A percentile compares a stretch with the other conserved stretches of the same genome.
These are phyloP conservation scores for Penicillium subrubescens DNA, from an alignment of 495 filamentous ascomycete species.

Conservation along the genomic window DNA sequence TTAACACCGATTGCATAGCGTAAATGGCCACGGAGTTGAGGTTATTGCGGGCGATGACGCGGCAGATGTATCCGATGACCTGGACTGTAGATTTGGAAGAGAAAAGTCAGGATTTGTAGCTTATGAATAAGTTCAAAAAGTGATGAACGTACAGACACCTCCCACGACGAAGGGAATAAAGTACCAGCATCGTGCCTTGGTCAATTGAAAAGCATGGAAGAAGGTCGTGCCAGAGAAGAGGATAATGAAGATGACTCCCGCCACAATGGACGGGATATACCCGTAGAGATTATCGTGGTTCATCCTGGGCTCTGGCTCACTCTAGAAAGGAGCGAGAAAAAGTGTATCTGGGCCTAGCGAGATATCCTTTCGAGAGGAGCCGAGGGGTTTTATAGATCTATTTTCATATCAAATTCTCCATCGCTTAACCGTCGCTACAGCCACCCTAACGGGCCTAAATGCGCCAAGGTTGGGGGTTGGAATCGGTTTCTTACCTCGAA, in stretches of 20 bases:
- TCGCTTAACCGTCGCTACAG: background rate
- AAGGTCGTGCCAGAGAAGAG: conserved; percentile 22
- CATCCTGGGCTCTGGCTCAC: conserved; percentile 8
- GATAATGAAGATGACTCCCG: conserved; percentile 26
- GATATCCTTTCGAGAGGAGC: background rate
- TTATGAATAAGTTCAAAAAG: background rate
- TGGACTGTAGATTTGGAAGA: conserved; percentile 46
- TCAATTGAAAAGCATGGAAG: conserved; percentile 23
- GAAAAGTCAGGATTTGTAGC: background rate
- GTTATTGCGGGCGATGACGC: conserved; percentile 39
- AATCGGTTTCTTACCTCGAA: background rate
- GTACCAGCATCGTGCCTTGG: conserved; percentile 30
- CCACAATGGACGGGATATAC: conserved; percentile 26
- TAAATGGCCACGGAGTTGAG: conserved; percentile 33
- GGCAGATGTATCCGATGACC: conserved; percentile 59
- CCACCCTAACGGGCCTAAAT: conserved; percentile 1
- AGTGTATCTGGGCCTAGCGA: background rate
- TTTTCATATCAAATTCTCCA: background rate
- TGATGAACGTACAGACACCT: conserved; percentile 25
- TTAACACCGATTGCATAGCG: conserved; percentile 42
- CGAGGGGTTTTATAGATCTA: background rate
- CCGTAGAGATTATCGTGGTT: conserved; percentile 28
- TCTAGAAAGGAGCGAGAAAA: background rate
- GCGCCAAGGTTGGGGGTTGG: background rate
- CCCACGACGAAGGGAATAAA: conserved; percentile 33